phyloP scores from a whole-genome alignment of 768 basidiomycete species.

The Dacryopinax primogenitus region DNA sequence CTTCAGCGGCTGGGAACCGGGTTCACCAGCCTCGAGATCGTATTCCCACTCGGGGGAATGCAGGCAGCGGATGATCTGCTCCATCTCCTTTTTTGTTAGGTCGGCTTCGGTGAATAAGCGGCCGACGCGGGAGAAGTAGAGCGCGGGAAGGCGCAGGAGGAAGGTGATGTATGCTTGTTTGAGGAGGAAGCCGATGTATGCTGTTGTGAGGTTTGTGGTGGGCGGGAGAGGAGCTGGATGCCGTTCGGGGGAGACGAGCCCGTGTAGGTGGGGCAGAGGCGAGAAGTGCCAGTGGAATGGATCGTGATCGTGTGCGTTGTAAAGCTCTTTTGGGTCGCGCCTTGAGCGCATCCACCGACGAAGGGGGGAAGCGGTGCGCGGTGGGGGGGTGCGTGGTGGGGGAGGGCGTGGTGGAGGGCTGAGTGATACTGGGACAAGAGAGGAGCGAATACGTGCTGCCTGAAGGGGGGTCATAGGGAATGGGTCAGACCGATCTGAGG shows the following conservation, averaged over 20 bases:
- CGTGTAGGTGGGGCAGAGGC: neutral
- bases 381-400: neutral
- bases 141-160: slow-evolving; percentile 57
- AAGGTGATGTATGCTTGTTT: slow-evolving; percentile 32
- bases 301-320: neutral
- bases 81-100: slow-evolving; percentile 58
- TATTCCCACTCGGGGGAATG: slow-evolving; percentile 9
- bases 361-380: neutral
- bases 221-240: neutral
- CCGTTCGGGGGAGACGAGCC: neutral
- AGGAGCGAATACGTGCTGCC: neutral
- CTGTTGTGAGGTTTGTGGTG: neutral
- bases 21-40: neutral
- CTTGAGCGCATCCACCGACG: neutral
- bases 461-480: neutral
- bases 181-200: neutral
- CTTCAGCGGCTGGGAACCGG: neutral
- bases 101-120: slow-evolving; percentile 67
- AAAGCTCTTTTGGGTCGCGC: slow-evolving; percentile 1
- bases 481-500: neutral
- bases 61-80: slow-evolving; percentile 27
- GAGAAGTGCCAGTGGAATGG: neutral
- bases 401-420: neutral
- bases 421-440: neutral
- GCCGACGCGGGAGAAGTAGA: slow-evolving; percentile 69